Evolutionary conservation across 2,329 filamentous ascomycete species (phyloP), one percentile per base, ranked within the genome.

Genomic region (Thelonectria discophora): DNA sequence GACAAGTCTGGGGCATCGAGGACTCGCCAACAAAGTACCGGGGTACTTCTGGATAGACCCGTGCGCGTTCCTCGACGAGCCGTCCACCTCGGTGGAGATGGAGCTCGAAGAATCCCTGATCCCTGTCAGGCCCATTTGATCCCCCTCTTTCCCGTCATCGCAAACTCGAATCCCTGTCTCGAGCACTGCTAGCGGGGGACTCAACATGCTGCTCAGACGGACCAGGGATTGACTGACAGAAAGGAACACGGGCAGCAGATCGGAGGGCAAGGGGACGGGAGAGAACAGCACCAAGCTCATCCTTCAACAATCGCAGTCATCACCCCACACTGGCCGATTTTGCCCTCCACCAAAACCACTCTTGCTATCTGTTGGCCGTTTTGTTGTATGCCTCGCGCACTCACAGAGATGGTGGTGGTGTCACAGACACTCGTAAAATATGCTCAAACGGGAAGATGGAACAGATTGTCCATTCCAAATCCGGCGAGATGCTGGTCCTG

Each of bases 61-160:
- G 34, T 37, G 34, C 34, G 11, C 60, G 66, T 65, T 68, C 59
- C 57, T 58, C 62, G 66, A 58, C 64, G 65, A 68, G 63, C 58
- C 58, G 56, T 58, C 66, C 68, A 66, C 61, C 55, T 37, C 24
- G 60, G 68, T 62, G 67, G 68, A 69, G 69, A 57, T 63, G 60
- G 50, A 61, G 48, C 51, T 63, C 63, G 48, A 65, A 46, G 40
- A 43, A n/a, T n/a, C n/a, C n/a, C 63, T 32, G 46, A 50, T 68
- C 68, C 68, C 54, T 65, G 60, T 72, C 62, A 67, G 61, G 65
- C 68, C 48, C 37, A 13, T 27, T 40, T 40, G 46, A 54, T 18
- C 42, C 58, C 42, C 24, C 24, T 43, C 15, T 45, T 32, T 17
- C 55, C 8, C 11, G 27, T 46, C 52, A 37, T 51, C 51, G 18